Percentiles rank a stretch among this genome's conserved stretches.
phyloP scores from a whole-genome alignment of 805 yeast genomes.

The Wickerhamomyces silvicola region DNA sequence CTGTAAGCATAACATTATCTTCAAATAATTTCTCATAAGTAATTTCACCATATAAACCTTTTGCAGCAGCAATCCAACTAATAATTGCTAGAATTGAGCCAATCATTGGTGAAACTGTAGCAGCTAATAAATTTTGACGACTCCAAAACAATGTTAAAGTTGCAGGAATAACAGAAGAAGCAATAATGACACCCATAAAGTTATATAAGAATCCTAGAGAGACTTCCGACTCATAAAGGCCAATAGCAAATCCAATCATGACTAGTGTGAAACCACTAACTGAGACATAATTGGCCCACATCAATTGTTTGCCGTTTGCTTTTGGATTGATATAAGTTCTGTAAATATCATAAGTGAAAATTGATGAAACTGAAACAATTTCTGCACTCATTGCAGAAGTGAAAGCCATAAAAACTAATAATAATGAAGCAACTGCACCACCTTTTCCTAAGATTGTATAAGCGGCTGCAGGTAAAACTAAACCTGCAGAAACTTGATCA shows the following conservation, averaged over 20 bases:
- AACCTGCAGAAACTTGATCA: constrained; percentile 74
- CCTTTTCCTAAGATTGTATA: constrained; percentile 79
- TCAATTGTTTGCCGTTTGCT: constrained; percentile 70
- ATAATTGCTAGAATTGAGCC: constrained; percentile 72
- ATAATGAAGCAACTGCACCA: constrained; percentile 78
- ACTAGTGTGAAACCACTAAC: constrained; percentile 57
- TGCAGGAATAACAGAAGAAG: no score
- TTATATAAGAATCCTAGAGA: constrained; percentile 81
- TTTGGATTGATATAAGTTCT: constrained; percentile 72
- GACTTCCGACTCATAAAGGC: constrained; percentile 73
- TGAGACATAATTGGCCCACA: constrained; percentile 58
- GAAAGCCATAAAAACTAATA: constrained; percentile 85
- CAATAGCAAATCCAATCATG: constrained; percentile 81
- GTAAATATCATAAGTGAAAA: constrained; percentile 81
- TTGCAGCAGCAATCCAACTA: constrained; percentile 57
- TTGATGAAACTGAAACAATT: constrained; percentile 79
- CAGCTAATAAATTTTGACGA: no score
- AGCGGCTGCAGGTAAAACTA: constrained; percentile 64
- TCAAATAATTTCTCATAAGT: constrained; percentile 49
- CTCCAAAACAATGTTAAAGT: no score
- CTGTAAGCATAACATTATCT: constrained; percentile 84
- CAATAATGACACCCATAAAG: constrained; percentile 78
- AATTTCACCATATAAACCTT: constrained; percentile 34
- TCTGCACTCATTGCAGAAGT: constrained; percentile 92
- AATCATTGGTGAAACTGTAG: no score